Evolutionary conservation across 495 filamentous ascomycete species (phyloP).

Genomic region (Thozetella sp.): DNA sequence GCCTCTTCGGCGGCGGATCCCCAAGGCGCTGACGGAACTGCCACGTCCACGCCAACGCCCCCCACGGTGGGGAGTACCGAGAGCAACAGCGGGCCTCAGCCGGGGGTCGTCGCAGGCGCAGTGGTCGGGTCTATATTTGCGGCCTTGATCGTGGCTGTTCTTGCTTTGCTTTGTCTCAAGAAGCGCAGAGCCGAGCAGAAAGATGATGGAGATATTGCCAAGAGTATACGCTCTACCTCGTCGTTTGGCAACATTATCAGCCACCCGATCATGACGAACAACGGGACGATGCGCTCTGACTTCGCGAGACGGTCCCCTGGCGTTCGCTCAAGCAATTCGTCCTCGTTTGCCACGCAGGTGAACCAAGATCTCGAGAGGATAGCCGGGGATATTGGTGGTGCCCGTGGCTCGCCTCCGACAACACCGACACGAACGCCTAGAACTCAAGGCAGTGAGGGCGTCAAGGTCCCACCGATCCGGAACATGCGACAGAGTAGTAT

Average conservation of each 20-base stretch:
- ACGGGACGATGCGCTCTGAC: slow-evolving; percentile 28
- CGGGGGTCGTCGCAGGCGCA: slow-evolving; percentile 22
- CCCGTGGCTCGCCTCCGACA: slow-evolving; percentile 9
- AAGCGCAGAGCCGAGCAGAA: slow-evolving; percentile 10
- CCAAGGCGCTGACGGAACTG: not conserved
- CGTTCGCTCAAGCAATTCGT: not conserved
- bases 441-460: slow-evolving; percentile 9
- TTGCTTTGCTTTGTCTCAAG: not conserved
- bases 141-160: not conserved
- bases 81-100: not conserved
- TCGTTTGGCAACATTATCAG: slow-evolving; percentile 49
- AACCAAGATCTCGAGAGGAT: slow-evolving; percentile 1
- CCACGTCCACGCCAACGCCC: not conserved
- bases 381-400: not conserved
- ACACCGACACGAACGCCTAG: slow-evolving; percentile 14
- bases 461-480: slow-evolving; percentile 2
- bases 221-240: slow-evolving; percentile 44
- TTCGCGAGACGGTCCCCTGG: slow-evolving; percentile 24
- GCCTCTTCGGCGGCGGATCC: slow-evolving; percentile 22
- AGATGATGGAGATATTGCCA: slow-evolving; percentile 9
- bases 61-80: not conserved
- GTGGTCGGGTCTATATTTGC: slow-evolving; percentile 17
- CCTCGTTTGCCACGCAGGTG: not conserved
- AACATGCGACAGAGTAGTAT: slow-evolving; percentile 12
- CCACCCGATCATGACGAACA: slow-evolving; percentile 37